Base-by-base conservation (phyloP, 192 early-diverging fungal species). In the Entomortierella lignicola region DNA sequence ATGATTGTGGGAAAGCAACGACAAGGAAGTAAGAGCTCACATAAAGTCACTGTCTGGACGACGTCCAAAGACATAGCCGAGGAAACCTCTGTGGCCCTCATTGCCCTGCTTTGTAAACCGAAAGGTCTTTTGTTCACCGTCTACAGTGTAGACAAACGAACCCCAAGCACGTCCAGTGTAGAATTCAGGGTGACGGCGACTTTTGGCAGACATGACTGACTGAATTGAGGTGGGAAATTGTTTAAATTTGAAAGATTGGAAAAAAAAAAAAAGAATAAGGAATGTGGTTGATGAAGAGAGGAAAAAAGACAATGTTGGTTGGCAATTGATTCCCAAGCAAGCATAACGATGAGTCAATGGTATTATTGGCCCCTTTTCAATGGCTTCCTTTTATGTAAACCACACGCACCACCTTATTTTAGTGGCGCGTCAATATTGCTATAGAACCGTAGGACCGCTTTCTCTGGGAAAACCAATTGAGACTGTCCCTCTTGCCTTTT, bases 61-160 rank as follows among this genome's bases (percentile, higher is more conserved):
- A 8, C 66, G 54, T 17, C 73, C 73, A 64, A 68, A 77, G 58
- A 77, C 60, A 55, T 77, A 77, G 7, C 73, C 73, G 6, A 60
- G 37, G 18, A 44, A 17, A 11, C 73, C 73, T 13, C 42, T 39
- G n/a, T 59, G 30, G 12, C 55, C 60, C 13, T 77, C 58, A 18
- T 63, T 39, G 12, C 58, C 72, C 20, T 60, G 58, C 52, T 69
- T 77, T 39, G 61, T 69, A 43, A 77, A 77, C 26, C 50, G 21
- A 37, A 77, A 23, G 2, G 42, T 59, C 6, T 31, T 43, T 21
- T 57, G 55, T 29, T 63, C n/a, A 23, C 48, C 42, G 25, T 55
- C 55, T n/a, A 50, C n/a, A 27, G 55, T 47, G 60, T 64, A 77
- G 17, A 67, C 53, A 27, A 77, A 77, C 2, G 66, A 68, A 1